These are phyloP conservation scores for Scheffersomyces ergatensis DNA, from an alignment of 805 yeast species.

Conservation along the genomic window DNA sequence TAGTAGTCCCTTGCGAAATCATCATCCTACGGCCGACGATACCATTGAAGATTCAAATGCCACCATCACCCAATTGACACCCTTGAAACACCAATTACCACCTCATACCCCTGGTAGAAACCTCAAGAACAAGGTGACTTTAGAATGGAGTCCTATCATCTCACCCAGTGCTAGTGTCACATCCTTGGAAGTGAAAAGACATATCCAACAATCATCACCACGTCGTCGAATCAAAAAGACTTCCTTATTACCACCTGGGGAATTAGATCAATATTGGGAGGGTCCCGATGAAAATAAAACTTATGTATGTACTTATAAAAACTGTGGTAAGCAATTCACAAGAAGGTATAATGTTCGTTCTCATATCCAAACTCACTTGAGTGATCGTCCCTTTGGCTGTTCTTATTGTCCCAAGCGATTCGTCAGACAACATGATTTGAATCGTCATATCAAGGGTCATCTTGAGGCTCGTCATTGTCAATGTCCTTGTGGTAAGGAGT, in stretches of 20 bases:
- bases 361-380: conserved; percentile 93
- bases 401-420: conserved; percentile 75
- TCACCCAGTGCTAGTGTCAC: conserved; percentile 25
- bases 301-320: conserved; percentile 71
- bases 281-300: conserved; percentile 75
- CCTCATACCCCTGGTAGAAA: background rate
- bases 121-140: conserved; percentile 6
- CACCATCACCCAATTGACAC: conserved; percentile 40
- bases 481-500: conserved; percentile 94
- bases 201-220: conserved; percentile 46
- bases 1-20: conserved; percentile 16
- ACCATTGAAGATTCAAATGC: conserved; percentile 36
- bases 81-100: conserved; percentile 31
- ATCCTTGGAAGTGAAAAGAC: conserved; percentile 31
- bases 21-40: conserved; percentile 20
- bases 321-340: conserved; percentile 80
- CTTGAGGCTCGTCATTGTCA: conserved; percentile 59
- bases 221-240: conserved; percentile 49
- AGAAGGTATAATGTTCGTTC: conserved; percentile 90
- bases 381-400: conserved; percentile 91
- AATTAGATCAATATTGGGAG: conserved; percentile 75
- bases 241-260: conserved; percentile 84
- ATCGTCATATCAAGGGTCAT: conserved; percentile 88
- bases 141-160: conserved; percentile 46
- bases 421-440: conserved; percentile 92